Evolutionary conservation across 805 yeast species (phyloP).

Genomic region (Tetrapisispora fleetii): DNA sequence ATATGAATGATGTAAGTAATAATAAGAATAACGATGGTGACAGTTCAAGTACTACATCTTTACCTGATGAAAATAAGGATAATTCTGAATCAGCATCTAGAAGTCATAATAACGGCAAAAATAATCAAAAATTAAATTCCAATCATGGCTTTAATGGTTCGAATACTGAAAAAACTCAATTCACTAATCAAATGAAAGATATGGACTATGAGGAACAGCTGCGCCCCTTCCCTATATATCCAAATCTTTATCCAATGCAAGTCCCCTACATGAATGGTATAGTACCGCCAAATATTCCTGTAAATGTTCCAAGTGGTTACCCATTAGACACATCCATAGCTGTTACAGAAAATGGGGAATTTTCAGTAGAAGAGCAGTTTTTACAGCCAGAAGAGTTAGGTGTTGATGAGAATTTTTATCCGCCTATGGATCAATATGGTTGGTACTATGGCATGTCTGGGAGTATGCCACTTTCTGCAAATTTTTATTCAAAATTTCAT

Average conservation of each 20-base stretch:
- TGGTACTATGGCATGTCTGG: conserved; percentile 12
- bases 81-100: background rate
- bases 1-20: background rate
- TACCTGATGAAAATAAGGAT: background rate
- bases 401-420: conserved; percentile 13
- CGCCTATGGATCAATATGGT: conserved; percentile 7
- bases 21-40: background rate
- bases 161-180: background rate
- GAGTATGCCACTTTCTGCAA: conserved; percentile 7
- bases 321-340: conserved; percentile 5
- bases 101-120: background rate
- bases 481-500: conserved; percentile 1
- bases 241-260: conserved; percentile 2
- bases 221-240: background rate
- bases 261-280: conserved; percentile 2
- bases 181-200: background rate
- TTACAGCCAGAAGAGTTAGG: conserved; percentile 5
- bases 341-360: background rate
- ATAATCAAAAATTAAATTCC: background rate
- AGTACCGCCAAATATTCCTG: background rate
- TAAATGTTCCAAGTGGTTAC: conserved; percentile 5
- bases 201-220: background rate
- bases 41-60: background rate
- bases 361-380: conserved; percentile 12
- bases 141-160: background rate